phyloP scores from a whole-genome alignment of 1,284 basidiomycete species.

The Laetiporus sulphureus region DNA sequence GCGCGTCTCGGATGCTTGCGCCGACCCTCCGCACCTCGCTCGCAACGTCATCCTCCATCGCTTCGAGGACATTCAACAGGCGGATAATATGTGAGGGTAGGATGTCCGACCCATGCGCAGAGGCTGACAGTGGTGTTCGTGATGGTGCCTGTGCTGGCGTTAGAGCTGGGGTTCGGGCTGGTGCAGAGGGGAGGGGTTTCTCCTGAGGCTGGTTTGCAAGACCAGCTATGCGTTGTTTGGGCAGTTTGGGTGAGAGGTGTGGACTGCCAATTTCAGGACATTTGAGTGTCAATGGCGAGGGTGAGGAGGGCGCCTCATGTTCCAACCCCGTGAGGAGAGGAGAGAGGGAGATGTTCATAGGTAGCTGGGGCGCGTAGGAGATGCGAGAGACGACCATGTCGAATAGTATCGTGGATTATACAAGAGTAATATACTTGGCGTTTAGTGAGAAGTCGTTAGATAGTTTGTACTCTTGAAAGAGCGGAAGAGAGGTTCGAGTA shows the following conservation, averaged over 20 bases:
- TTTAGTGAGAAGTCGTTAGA: neutral
- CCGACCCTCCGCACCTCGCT: constrained; percentile 33
- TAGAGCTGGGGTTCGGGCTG: too few relatives aligned
- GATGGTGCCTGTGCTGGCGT: constrained; percentile 4
- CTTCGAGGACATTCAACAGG: constrained; percentile 31
- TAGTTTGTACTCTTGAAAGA: too few relatives aligned
- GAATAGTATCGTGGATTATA: neutral
- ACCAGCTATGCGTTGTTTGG: too few relatives aligned
- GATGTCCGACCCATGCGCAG: neutral
- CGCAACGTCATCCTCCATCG: constrained; percentile 31
- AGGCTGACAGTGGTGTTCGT: neutral
- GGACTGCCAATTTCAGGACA: too few relatives aligned
- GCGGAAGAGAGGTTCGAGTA: too few relatives aligned
- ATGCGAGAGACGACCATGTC: constrained; percentile 1
- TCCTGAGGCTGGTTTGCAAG: too few relatives aligned
- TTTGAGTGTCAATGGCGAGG: too few relatives aligned
- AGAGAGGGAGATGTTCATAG: constrained; percentile 23
- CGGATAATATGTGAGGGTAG: constrained; percentile 26
- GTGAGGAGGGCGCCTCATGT: constrained; percentile 9
- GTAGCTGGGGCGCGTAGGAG: constrained; percentile 13
- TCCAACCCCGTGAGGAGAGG: constrained; percentile 24
- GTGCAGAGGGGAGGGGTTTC: too few relatives aligned
- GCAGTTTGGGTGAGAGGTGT: too few relatives aligned
- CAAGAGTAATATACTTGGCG: too few relatives aligned
- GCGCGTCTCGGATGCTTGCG: constrained; percentile 31